Percentiles rank a stretch among this genome's conserved stretches.
Conservation (phyloP, 495 filamentous ascomycete genomes). For the Usnea hakonensis region DNA sequence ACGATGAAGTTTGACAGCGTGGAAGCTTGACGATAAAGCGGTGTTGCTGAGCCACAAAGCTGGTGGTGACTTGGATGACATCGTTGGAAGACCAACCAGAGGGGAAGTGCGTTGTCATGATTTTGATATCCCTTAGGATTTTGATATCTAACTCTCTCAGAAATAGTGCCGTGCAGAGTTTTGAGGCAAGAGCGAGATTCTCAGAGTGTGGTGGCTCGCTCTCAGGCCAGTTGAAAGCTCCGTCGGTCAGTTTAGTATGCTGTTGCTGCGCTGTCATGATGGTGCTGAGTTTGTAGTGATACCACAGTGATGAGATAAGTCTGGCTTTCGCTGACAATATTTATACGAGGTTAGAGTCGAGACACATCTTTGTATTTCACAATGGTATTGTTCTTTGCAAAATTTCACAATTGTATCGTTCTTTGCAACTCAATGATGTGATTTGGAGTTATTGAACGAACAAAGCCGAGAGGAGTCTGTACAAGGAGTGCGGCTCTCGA, state of each 20-base stretch:
- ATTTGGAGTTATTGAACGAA: too few species aligned
- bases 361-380: background rate
- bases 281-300: background rate
- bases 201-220: background rate
- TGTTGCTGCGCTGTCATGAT: background rate
- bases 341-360: background rate
- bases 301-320: background rate
- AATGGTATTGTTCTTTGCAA: background rate
- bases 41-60: background rate
- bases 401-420: background rate
- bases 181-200: background rate
- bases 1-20: background rate
- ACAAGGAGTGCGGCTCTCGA: too few species aligned
- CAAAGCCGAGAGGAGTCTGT: too few species aligned
- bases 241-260: background rate
- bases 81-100: slow-evolving; percentile 6
- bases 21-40: slow-evolving; percentile 4
- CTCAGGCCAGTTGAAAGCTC: background rate
- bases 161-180: slow-evolving; percentile 2
- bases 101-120: background rate
- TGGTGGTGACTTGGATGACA: background rate
- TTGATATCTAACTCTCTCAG: background rate
- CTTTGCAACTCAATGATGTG: background rate
- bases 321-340: background rate
- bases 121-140: background rate